Evolutionary conservation across 345 rosid species (phyloP).

Genomic region (Turnera subulata): DNA sequence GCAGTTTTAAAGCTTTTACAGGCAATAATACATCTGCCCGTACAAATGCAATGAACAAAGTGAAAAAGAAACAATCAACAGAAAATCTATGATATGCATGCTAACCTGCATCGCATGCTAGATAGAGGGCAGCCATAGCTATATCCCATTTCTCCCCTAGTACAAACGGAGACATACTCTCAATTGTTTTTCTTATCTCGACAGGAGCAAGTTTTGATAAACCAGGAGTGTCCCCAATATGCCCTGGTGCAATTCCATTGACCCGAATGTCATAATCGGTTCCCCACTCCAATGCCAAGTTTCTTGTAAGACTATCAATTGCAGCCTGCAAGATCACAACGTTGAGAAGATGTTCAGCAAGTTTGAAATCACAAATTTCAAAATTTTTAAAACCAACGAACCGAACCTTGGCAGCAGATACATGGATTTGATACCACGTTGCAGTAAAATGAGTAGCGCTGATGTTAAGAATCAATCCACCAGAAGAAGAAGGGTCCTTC

Average conservation of each 20-base stretch:
- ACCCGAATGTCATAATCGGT: slow-evolving; percentile 49
- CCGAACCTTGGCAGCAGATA: slow-evolving; percentile 50
- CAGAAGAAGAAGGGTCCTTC: slow-evolving; percentile 20
- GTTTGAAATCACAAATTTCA: neutral
- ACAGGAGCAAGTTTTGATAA: slow-evolving; percentile 39
- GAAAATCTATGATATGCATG: neutral
- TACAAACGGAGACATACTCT: slow-evolving; percentile 23
- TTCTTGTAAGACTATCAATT: slow-evolving; percentile 48
- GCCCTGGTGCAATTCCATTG: slow-evolving; percentile 55
- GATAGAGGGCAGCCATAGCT: slow-evolving; percentile 52
- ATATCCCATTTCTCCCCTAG: slow-evolving; percentile 58
- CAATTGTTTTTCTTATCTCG: slow-evolving; percentile 19
- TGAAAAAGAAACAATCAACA: too few species aligned
- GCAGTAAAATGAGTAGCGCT: slow-evolving; percentile 48
- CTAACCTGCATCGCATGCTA: slow-evolving; percentile 48
- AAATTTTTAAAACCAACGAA: neutral
- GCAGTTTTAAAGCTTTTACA: neutral
- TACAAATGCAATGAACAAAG: too few species aligned
- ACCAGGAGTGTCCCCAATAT: slow-evolving; percentile 45
- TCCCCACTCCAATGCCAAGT: slow-evolving; percentile 56
- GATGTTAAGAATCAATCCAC: slow-evolving; percentile 40
- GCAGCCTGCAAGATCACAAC: slow-evolving; percentile 35
- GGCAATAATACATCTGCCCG: too few species aligned
- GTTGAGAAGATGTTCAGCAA: neutral
- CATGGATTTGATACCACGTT: slow-evolving; percentile 50